These are phyloP conservation scores for Lachnellula occidentalis DNA, from an alignment of 2,329 filamentous ascomycete species.

Conservation along the genomic window DNA sequence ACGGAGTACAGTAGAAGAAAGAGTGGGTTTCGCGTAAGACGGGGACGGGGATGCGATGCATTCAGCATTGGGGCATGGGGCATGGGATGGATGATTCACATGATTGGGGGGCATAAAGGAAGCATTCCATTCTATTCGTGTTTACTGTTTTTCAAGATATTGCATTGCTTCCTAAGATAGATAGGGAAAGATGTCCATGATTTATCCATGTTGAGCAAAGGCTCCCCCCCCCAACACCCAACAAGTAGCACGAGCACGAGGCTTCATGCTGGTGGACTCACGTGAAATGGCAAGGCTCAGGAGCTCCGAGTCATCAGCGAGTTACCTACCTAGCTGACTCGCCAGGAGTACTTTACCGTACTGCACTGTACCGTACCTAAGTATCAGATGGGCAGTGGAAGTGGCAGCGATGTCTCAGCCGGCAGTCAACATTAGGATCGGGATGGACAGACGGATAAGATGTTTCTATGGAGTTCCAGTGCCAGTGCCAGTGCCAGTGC, in stretches of 20 bases:
- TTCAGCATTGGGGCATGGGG: neutral
- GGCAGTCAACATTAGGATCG: neutral
- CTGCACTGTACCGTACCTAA: too few species aligned
- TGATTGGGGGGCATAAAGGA: neutral
- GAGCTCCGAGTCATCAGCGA: neutral
- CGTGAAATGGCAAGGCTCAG: neutral
- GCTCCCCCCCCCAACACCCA: too few species aligned
- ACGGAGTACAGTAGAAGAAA: too few species aligned
- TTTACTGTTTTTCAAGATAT: too few species aligned
- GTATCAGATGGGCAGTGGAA: conserved; percentile 1
- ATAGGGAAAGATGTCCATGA: too few species aligned
- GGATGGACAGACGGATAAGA: too few species aligned
- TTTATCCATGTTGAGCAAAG: too few species aligned
- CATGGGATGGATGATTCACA: neutral
- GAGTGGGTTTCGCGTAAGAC: conserved; percentile 4
- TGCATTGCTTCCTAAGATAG: too few species aligned
- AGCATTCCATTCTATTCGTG: neutral
- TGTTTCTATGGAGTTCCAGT: too few species aligned
- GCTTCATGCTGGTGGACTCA: neutral
- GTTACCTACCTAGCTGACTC: too few species aligned
- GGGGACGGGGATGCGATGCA: neutral
- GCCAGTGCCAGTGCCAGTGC: too few species aligned
- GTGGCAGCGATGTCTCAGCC: conserved; percentile 1
- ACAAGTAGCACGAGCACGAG: neutral
- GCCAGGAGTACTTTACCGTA: too few species aligned